A percentile compares a stretch with the other conserved stretches of the same genome.
phyloP scores from a whole-genome alignment of 371 early-diverging fungal species.

The Mucor piriformis region DNA sequence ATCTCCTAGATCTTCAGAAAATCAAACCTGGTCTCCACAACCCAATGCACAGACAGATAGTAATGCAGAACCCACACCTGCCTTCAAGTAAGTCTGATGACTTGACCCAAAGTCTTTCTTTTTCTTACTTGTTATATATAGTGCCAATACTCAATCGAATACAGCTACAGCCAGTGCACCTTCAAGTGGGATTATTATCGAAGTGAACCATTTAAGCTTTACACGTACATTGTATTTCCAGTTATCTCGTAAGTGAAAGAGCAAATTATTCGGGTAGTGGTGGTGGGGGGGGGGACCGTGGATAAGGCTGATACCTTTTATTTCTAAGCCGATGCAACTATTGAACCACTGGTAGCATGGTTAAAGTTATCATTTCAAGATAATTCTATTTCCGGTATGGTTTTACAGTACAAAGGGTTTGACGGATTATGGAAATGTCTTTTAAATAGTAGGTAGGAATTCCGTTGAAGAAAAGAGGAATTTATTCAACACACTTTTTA shows the following conservation, averaged over 20 bases:
- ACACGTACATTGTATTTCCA: slow-evolving; percentile 51
- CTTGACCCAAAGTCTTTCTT: background rate
- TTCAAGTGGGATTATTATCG: slow-evolving; percentile 42
- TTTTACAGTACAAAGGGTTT: slow-evolving; percentile 39
- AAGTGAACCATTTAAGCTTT: slow-evolving; percentile 49
- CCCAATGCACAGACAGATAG: background rate
- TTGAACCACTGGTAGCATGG: slow-evolving; percentile 55
- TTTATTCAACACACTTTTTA: background rate
- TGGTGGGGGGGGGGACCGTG: too few species aligned
- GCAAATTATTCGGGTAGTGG: too few species aligned
- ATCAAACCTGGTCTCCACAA: slow-evolving; percentile 1
- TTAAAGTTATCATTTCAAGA: slow-evolving; percentile 52
- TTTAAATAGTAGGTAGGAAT: slow-evolving; percentile 30
- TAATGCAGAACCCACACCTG: background rate
- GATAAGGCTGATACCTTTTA: background rate
- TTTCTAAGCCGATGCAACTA: slow-evolving; percentile 48
- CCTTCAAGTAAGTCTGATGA: background rate
- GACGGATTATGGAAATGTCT: slow-evolving; percentile 40
- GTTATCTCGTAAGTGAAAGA: slow-evolving; percentile 41
- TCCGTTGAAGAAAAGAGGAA: slow-evolving; percentile 19
- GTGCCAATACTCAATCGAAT: background rate
- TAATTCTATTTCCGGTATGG: slow-evolving; percentile 52
- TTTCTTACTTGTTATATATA: background rate
- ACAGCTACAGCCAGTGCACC: slow-evolving; percentile 13
- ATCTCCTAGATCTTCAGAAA: background rate